Conservation (phyloP, 345 rosid species). For the Brassica cretica region DNA sequence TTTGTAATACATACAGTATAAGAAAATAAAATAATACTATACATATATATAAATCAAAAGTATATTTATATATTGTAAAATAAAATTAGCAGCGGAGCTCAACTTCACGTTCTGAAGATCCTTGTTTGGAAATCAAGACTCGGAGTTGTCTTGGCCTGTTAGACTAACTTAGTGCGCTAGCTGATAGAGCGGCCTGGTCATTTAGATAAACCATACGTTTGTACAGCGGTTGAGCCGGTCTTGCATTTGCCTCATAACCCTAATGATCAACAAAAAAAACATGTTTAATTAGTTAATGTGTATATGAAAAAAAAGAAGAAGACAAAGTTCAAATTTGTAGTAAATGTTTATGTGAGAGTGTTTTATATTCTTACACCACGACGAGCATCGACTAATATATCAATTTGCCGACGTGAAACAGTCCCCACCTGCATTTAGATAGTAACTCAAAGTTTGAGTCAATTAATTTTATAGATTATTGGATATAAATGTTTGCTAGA, state of each 20-base stretch:
- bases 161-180: background rate
- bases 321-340: background rate
- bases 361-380: constrained; percentile 29
- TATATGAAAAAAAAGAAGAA: background rate
- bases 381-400: constrained; percentile 36
- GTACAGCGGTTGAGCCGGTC: constrained; percentile 32
- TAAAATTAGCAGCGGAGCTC: background rate
- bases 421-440: constrained; percentile 52
- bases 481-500: background rate
- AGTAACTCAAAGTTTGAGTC: background rate
- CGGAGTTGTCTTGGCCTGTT: constrained; percentile 13
- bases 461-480: background rate
- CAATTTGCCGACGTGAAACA: constrained; percentile 63
- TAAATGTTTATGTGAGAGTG: constrained; percentile 14
- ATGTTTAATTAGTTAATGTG: background rate
- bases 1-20: background rate
- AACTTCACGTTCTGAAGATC: background rate
- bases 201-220: constrained; percentile 27
- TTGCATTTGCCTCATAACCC: constrained; percentile 37
- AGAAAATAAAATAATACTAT: background rate
- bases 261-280: constrained; percentile 15
- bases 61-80: background rate
- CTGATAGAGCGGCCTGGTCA: constrained; percentile 2
- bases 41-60: background rate
- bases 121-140: background rate